A percentile compares a stretch with the other conserved stretches of the same genome.
Conservation (phyloP, 2,329 filamentous ascomycete species). For the Salinomyces thailandicus region DNA sequence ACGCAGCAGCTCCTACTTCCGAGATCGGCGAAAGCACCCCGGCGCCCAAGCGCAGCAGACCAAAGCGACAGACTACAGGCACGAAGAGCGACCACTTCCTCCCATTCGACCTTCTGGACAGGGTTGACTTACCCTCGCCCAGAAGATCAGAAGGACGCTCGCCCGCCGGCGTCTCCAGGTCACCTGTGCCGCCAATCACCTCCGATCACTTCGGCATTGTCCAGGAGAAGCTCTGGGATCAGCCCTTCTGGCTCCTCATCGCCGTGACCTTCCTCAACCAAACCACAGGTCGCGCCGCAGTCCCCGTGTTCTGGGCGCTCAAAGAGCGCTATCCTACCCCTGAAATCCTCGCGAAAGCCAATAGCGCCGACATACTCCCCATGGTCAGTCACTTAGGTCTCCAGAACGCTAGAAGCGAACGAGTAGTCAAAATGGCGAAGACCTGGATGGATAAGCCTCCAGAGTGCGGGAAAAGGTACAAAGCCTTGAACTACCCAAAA, state of each 20-base stretch:
- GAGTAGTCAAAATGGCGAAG: constrained; percentile 60
- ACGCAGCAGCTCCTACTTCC: not conserved
- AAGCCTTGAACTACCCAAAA: constrained; percentile 24
- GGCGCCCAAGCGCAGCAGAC: not conserved
- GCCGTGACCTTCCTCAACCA: constrained; percentile 78
- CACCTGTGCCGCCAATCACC: constrained; percentile 56
- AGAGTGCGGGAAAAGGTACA: constrained; percentile 39
- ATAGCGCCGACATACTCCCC: constrained; percentile 45
- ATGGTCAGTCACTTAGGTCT: constrained; percentile 64
- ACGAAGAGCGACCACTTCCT: constrained; percentile 18
- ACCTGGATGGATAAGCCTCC: constrained; percentile 59
- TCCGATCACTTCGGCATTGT: constrained; percentile 62
- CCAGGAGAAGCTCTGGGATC: constrained; percentile 64
- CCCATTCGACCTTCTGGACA: constrained; percentile 11
- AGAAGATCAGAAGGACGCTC: not conserved
- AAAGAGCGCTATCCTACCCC: constrained; percentile 60
- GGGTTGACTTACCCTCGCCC: constrained; percentile 17
- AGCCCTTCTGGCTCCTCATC: constrained; percentile 71
- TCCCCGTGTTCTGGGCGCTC: constrained; percentile 63
- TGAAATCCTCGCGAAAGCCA: constrained; percentile 48
- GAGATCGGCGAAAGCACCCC: not conserved
- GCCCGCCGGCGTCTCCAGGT: constrained; percentile 33
- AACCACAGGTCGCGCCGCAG: constrained; percentile 61
- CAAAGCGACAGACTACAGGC: constrained; percentile 15
- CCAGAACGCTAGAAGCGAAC: constrained; percentile 54